A percentile compares a stretch with the other conserved stretches of the same genome.
Evolutionary conservation across 2,329 filamentous ascomycete genomes (phyloP).

Genomic region (Sarocladiaceae sp.): DNA sequence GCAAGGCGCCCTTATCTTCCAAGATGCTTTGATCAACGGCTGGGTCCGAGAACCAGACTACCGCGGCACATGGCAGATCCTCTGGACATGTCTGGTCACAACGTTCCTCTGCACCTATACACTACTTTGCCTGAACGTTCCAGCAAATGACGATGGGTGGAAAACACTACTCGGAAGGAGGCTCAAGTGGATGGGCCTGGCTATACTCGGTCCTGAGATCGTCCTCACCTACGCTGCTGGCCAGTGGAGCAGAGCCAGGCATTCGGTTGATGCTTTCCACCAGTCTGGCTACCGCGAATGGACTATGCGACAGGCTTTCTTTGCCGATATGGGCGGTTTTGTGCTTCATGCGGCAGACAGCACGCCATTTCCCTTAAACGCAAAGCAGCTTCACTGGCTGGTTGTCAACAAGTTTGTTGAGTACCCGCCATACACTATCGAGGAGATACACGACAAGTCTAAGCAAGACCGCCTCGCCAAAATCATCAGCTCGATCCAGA

Average conservation of each 20-base stretch:
- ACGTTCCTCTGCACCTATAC: constrained; percentile 26
- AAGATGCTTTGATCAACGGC: background rate
- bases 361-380: constrained; percentile 17
- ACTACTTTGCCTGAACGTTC: constrained; percentile 23
- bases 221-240: constrained; percentile 17
- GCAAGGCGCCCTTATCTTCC: background rate
- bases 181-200: constrained; percentile 15
- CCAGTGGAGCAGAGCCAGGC: constrained; percentile 16
- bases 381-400: constrained; percentile 13
- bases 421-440: constrained; percentile 11
- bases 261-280: constrained; percentile 13
- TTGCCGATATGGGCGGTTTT: constrained; percentile 23
- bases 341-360: constrained; percentile 13
- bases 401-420: constrained; percentile 13
- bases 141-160: constrained; percentile 12
- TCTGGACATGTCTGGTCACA: constrained; percentile 24
- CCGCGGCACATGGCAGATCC: constrained; percentile 24
- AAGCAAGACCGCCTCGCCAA: constrained; percentile 18
- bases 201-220: constrained; percentile 16
- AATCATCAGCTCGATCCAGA: constrained; percentile 15
- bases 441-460: constrained; percentile 19
- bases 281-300: constrained; percentile 15
- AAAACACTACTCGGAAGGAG: constrained; percentile 10
- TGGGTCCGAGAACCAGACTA: constrained; percentile 7
- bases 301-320: constrained; percentile 20